Evolutionary conservation across 2,329 filamentous ascomycete species (phyloP).

Genomic region (Paecilomyces sp.): DNA sequence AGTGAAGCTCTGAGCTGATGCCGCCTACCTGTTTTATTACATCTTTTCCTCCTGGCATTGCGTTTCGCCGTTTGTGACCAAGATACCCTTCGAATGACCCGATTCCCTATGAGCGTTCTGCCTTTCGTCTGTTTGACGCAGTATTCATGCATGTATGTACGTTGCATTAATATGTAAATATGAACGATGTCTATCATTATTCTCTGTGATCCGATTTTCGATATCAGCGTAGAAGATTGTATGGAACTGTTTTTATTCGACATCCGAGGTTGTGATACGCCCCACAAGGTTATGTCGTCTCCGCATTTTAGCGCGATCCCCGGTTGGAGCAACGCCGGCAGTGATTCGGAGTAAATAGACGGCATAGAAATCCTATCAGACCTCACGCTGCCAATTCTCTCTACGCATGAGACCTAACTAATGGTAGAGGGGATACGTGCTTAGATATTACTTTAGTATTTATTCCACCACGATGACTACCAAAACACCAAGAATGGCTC

Average conservation of each 20-base stretch:
- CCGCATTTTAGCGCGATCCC: neutral
- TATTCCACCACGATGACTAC: neutral
- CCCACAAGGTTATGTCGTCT: neutral
- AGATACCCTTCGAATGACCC: neutral
- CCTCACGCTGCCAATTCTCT: neutral
- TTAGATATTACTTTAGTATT: neutral
- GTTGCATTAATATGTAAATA: neutral
- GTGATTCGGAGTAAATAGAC: neutral
- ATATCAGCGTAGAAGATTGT: too few relatives aligned
- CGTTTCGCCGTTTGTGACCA: neutral
- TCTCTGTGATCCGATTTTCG: neutral
- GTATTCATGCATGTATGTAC: neutral
- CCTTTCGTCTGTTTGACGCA: neutral
- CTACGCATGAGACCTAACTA: neutral
- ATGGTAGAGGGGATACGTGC: neutral
- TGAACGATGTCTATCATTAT: neutral
- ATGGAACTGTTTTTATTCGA: too few relatives aligned
- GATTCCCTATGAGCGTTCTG: neutral
- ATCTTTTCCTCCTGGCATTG: neutral
- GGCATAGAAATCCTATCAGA: neutral
- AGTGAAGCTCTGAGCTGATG: conserved; percentile 57
- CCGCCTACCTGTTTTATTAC: neutral
- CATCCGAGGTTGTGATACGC: too few relatives aligned
- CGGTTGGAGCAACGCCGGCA: neutral
- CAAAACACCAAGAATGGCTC: neutral